These are phyloP conservation scores for Citrus sp. DNA, from an alignment of 345 rosid species.

Conservation along the genomic window DNA sequence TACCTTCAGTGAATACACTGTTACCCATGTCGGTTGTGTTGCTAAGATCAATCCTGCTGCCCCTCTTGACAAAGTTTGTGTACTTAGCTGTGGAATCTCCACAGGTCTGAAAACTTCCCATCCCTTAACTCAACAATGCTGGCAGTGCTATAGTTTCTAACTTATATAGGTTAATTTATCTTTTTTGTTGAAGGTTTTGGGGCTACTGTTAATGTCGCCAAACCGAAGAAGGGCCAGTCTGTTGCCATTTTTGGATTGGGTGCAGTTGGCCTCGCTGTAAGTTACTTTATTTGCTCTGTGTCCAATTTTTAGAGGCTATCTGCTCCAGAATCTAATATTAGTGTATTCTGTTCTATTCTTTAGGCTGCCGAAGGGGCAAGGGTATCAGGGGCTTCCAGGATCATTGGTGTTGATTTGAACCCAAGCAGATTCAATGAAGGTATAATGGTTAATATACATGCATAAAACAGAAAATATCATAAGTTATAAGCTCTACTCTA, in stretches of 20 bases:
- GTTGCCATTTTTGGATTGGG: slow-evolving; percentile 75
- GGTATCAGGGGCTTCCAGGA: slow-evolving; percentile 56
- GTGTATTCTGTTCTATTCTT: background rate
- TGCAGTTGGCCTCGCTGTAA: slow-evolving; percentile 73
- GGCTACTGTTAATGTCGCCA: slow-evolving; percentile 76
- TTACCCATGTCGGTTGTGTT: slow-evolving; percentile 64
- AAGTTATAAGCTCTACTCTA: background rate
- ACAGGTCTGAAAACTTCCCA: slow-evolving; percentile 38
- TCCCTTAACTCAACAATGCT: background rate
- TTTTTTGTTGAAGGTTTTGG: slow-evolving; percentile 43
- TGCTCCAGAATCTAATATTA: background rate
- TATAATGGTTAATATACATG: background rate
- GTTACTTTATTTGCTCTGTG: slow-evolving; percentile 7
- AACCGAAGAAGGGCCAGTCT: slow-evolving; percentile 58
- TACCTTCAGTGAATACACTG: slow-evolving; percentile 82
- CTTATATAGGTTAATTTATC: background rate
- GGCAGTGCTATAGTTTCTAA: background rate
- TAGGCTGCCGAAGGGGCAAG: slow-evolving; percentile 91
- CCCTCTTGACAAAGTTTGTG: slow-evolving; percentile 80
- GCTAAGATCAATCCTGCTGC: slow-evolving; percentile 78
- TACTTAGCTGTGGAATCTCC: slow-evolving; percentile 71
- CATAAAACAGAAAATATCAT: background rate
- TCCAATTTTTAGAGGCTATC: background rate
- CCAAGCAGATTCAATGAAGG: slow-evolving; percentile 50
- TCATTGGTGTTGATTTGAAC: slow-evolving; percentile 80